Conservation (phyloP, 352 stramenopile genomes). For the Thalassiosira mediterranea region DNA sequence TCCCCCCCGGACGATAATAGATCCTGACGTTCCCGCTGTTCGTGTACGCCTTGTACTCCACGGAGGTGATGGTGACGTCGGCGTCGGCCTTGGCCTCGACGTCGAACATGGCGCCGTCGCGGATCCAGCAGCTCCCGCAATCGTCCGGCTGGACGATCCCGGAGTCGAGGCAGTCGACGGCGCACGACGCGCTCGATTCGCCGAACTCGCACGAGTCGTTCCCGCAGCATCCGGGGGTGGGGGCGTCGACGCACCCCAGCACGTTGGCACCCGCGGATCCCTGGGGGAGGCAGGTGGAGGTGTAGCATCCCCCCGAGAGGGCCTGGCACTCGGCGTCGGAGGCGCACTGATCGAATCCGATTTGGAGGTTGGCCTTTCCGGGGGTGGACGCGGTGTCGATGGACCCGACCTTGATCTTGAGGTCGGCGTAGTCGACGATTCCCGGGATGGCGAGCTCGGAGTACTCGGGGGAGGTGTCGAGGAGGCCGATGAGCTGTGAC, state of each 20-base stretch:
- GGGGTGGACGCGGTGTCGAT: conserved; percentile 28
- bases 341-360: conserved; percentile 4
- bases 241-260: neutral
- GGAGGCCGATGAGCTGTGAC: neutral
- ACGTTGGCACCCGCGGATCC: neutral
- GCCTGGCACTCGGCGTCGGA: neutral
- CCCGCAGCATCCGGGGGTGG: neutral
- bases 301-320: neutral
- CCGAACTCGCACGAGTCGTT: neutral
- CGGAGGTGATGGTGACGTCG: neutral
- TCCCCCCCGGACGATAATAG: too few species aligned
- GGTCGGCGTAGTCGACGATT: neutral
- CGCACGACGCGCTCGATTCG: neutral
- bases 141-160: neutral
- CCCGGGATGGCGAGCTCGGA: neutral
- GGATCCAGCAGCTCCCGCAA: too few species aligned
- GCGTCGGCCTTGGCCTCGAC: too few species aligned
- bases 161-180: neutral
- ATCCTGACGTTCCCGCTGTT: too few species aligned
- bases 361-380: conserved; percentile 35
- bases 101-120: too few species aligned
- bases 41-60: neutral
- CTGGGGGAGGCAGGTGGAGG: neutral
- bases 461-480: neutral
- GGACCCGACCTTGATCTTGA: conserved; percentile 21